Evolutionary conservation across 352 stramenopile genomes (phyloP).

Genomic region (Pythium folliculosum): DNA sequence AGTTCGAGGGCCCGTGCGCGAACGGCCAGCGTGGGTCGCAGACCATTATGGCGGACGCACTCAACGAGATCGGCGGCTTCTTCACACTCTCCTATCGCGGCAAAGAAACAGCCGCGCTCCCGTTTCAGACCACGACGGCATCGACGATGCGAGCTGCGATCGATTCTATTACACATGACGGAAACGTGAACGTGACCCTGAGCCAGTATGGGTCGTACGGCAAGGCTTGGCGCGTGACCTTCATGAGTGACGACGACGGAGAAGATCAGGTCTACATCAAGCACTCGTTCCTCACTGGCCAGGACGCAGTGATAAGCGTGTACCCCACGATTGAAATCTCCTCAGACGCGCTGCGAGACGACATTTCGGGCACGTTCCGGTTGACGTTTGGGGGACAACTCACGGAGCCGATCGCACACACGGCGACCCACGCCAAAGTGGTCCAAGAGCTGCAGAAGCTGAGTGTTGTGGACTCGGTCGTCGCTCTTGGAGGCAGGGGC

Average conservation of each 20-base stretch:
- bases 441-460: conserved; percentile 73
- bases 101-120: conserved; percentile 70
- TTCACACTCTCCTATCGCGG: conserved; percentile 91
- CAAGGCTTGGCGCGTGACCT: conserved; percentile 92
- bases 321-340: conserved; percentile 70
- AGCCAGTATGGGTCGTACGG: conserved; percentile 67
- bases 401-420: conserved; percentile 58
- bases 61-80: conserved; percentile 84
- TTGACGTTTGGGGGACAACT: conserved; percentile 53
- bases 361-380: conserved; percentile 65
- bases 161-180: conserved; percentile 75
- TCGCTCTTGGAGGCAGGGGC: conserved; percentile 48
- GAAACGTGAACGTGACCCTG: conserved; percentile 85
- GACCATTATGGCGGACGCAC: conserved; percentile 70
- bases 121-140: conserved; percentile 74
- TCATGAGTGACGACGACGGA: conserved; percentile 60
- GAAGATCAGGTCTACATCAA: conserved; percentile 78
- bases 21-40: conserved; percentile 52
- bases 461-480: conserved; percentile 52
- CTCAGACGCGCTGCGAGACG: conserved; percentile 51
- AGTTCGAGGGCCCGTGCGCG: conserved; percentile 66
- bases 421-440: conserved; percentile 73
- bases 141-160: conserved; percentile 86
- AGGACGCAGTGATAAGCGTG: conserved; percentile 64
- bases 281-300: conserved; percentile 71